Evolutionary conservation across 2,329 filamentous ascomycete species (phyloP).

Genomic region (Calonectria pteridis): DNA sequence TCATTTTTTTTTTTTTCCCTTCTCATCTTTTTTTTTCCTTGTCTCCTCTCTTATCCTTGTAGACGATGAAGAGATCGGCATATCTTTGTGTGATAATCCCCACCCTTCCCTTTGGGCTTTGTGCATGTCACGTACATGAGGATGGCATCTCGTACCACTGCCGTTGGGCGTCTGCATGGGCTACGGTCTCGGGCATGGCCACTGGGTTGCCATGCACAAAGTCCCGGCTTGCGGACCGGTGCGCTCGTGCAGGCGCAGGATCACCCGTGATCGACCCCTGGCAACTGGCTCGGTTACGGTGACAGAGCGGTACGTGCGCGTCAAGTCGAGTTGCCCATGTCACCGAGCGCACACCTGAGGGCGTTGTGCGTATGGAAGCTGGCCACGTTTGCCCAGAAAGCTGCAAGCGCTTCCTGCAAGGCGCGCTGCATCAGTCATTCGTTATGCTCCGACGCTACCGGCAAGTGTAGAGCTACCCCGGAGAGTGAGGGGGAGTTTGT

Average conservation of each 20-base stretch:
- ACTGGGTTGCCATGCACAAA: conserved; percentile 28
- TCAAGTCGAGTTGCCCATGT: conserved; percentile 29
- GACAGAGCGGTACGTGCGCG: conserved; percentile 28
- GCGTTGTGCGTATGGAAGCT: conserved; percentile 42
- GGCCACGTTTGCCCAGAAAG: conserved; percentile 44
- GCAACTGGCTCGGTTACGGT: conserved; percentile 38
- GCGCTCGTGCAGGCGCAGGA: conserved; percentile 52
- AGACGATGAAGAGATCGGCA: conserved; percentile 36
- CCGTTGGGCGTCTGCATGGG: conserved; percentile 35
- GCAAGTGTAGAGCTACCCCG: conserved; percentile 12
- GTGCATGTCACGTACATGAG: conserved; percentile 34
- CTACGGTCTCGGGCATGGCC: conserved; percentile 27
- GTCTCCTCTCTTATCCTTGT: conserved; percentile 32
- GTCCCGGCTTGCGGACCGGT: conserved; percentile 48
- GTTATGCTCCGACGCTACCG: conserved; percentile 15
- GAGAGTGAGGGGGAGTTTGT: conserved; percentile 4
- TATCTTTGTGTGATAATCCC: conserved; percentile 29
- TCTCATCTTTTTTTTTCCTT: conserved; percentile 1
- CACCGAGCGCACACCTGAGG: conserved; percentile 34
- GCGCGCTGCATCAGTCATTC: conserved; percentile 13
- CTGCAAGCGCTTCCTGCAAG: conserved; percentile 25
- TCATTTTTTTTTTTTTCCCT: not conserved
- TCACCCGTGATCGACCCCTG: conserved; percentile 50
- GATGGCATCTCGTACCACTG: conserved; percentile 41
- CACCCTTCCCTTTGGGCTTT: conserved; percentile 39